Evolutionary conservation across 1,139 yeast genomes (phyloP), one percentile per base, ranked within the genome.

Genomic region (Trichomonascaceae sp.): DNA sequence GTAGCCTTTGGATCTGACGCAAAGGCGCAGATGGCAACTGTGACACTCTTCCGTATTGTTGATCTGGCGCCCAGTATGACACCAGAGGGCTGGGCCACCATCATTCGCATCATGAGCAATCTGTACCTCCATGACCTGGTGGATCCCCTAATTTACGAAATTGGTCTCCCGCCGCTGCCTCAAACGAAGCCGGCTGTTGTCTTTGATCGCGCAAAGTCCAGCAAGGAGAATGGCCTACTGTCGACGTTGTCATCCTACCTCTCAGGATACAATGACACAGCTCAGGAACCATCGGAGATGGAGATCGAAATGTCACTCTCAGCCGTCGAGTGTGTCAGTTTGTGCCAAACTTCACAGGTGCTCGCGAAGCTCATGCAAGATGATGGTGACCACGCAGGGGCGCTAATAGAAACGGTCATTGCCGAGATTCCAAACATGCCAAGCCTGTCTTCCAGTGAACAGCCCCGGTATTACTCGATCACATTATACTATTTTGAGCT

Each of bases 241-340:
- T 81, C 94, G 1, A 80, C 97, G 0, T 76, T 92, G 46, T 85
- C 96, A 1, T 84, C 95, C 0, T 87, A 85, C 49, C 68, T 92
- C 55, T 81, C 92, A 44, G 92, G 96, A 13, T 74, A 78, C 40
- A 66, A 79, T 0, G 96, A 85, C 46, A 93, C 81, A 27, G 76
- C 82, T 2, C 78, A 81, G 5, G 96, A 87, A 52, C 98, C 98
- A 3, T 71, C 92, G 1, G 93, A 80, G 38, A 93, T 80, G 46
- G 97, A 87, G 48, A 76, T 92, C 32, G 95, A 85, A 42, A 71
- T 84, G 2, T 80, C 97, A 0, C 57, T 79, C 16, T 76, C 85
- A 4, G 78, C 95, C 0, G 60, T 79, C 37, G 94, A 87, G 45
- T 87, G 96, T 51, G 66, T 85, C 35, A 71, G 71, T 37, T 71